Percentiles rank a stretch among this genome's conserved stretches.
Evolutionary conservation across 768 basidiomycete genomes (phyloP).

Genomic region (Lactifluus hygrophoroides): DNA sequence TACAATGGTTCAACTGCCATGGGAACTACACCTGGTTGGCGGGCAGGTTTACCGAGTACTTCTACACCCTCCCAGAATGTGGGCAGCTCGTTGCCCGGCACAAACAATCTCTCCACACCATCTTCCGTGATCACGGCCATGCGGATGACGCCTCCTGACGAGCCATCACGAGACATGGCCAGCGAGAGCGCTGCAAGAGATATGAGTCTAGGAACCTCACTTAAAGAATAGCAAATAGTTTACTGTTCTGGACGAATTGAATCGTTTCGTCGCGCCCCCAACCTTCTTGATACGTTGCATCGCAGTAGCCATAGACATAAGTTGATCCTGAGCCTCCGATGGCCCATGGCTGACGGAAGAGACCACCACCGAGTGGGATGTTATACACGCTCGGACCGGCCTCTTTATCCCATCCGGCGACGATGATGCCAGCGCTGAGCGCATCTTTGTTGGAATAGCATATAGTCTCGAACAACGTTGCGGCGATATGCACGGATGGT

Average conservation of each 20-base stretch:
- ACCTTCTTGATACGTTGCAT: constrained; percentile 92
- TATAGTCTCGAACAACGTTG: constrained; percentile 73
- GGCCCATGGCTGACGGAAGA: constrained; percentile 98
- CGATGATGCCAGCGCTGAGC: constrained; percentile 90
- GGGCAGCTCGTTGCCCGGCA: constrained; percentile 85
- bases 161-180: constrained; percentile 97
- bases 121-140: constrained; percentile 96
- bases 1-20: constrained; percentile 37
- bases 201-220: neutral
- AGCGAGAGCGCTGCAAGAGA: constrained; percentile 65
- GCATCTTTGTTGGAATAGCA: constrained; percentile 93
- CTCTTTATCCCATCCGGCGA: constrained; percentile 95
- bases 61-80: constrained; percentile 85
- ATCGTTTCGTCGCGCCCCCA: constrained; percentile 88
- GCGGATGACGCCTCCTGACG: constrained; percentile 94
- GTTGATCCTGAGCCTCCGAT: constrained; percentile 97
- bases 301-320: constrained; percentile 98
- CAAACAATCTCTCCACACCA: constrained; percentile 84
- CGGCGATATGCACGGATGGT: constrained; percentile 76
- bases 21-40: constrained; percentile 28
- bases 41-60: constrained; percentile 39
- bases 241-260: constrained; percentile 94
- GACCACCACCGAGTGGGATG: constrained; percentile 91
- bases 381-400: constrained; percentile 91
- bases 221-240: constrained; percentile 26